Evolutionary conservation across 23 red algal species (phyloP).

Genomic region (Gracilaria gracilis): DNA sequence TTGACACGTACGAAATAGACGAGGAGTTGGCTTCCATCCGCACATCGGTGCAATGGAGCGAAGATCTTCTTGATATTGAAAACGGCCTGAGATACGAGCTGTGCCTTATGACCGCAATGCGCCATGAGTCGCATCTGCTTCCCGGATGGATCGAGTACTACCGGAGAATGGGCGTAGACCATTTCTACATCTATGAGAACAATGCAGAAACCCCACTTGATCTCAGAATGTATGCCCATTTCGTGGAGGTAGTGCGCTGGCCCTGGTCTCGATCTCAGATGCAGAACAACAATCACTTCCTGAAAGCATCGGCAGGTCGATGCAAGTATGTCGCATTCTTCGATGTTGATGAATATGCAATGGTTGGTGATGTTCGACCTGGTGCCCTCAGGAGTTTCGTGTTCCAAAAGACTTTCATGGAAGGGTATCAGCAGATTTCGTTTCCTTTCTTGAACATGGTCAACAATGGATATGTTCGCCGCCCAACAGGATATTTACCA

Average conservation of each 20-base stretch:
- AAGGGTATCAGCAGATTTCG: constrained; percentile 35
- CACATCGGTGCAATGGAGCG: not conserved
- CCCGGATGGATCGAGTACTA: constrained; percentile 52
- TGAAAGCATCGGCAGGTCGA: constrained; percentile 20
- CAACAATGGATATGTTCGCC: constrained; percentile 44
- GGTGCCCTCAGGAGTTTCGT: constrained; percentile 27
- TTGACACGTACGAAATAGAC: not conserved
- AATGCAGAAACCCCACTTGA: not conserved
- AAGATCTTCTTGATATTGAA: not conserved
- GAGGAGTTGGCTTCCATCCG: not conserved
- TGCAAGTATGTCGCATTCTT: constrained; percentile 63
- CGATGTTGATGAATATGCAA: constrained; percentile 66
- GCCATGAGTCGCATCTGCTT: constrained; percentile 36
- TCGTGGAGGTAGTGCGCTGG: constrained; percentile 53
- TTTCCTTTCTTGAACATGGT: constrained; percentile 47
- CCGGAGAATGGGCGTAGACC: constrained; percentile 60
- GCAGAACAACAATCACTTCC: constrained; percentile 52
- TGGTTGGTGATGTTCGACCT: constrained; percentile 24
- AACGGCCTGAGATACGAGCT: constrained; percentile 37
- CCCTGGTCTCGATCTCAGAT: constrained; percentile 59
- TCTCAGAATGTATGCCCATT: constrained; percentile 16
- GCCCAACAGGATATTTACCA: constrained; percentile 37
- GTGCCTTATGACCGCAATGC: constrained; percentile 54
- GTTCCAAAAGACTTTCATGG: not conserved
- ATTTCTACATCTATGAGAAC: constrained; percentile 70